Conservation (phyloP, 208 protist genomes). For the Wallacemonas collosoma region DNA sequence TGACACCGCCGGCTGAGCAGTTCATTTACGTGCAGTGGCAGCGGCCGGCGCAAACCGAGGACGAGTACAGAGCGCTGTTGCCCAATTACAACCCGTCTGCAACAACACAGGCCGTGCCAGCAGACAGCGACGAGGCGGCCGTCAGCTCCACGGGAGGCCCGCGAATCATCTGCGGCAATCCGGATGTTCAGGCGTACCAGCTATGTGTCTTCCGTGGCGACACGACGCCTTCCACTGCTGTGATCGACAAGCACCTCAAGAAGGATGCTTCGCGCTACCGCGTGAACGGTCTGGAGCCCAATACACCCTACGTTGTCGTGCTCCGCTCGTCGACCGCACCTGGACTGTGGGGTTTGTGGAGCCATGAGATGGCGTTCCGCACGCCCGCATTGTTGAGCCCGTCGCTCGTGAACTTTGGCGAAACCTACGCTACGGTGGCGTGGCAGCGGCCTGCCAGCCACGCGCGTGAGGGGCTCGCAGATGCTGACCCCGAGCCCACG, state of each 20-base stretch:
- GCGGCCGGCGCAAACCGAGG: slow-evolving; percentile 55
- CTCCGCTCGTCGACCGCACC: slow-evolving; percentile 69
- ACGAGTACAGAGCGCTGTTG: slow-evolving; percentile 61
- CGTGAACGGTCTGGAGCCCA: slow-evolving; percentile 49
- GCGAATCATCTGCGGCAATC: slow-evolving; percentile 34
- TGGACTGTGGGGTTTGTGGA: slow-evolving; percentile 88
- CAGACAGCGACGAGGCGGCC: neutral
- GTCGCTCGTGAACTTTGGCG: slow-evolving; percentile 52
- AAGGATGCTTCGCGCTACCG: slow-evolving; percentile 62
- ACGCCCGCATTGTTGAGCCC: slow-evolving; percentile 66
- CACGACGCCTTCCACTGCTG: slow-evolving; percentile 66
- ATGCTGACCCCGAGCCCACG: slow-evolving; percentile 22
- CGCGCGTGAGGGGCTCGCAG: slow-evolving; percentile 20
- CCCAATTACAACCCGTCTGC: slow-evolving; percentile 18
- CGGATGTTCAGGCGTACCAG: slow-evolving; percentile 77
- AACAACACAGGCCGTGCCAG: neutral
- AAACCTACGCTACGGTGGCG: slow-evolving; percentile 73
- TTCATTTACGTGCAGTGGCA: slow-evolving; percentile 81
- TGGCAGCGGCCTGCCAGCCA: slow-evolving; percentile 67
- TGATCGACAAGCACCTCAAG: slow-evolving; percentile 89
- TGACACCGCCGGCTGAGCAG: slow-evolving; percentile 64
- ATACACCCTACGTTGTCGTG: slow-evolving; percentile 83
- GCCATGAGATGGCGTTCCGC: slow-evolving; percentile 69
- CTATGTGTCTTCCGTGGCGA: slow-evolving; percentile 81
- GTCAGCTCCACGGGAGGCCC: neutral